Percentiles rank a stretch among this genome's conserved stretches.
Conservation (phyloP, 140 eudicot species). For the Bidens hawaiensis region DNA sequence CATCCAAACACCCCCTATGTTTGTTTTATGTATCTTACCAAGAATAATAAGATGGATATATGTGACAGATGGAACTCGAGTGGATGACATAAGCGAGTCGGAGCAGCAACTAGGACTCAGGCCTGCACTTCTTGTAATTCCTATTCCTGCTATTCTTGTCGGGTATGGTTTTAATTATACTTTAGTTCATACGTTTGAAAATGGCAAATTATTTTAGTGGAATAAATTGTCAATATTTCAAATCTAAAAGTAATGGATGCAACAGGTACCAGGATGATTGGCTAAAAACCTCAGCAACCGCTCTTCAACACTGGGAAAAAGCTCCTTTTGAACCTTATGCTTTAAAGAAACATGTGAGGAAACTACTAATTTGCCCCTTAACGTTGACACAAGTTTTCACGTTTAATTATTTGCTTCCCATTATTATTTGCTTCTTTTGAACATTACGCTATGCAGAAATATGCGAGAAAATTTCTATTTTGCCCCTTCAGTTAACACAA, state of each 20-base stretch:
- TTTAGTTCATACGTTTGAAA: not conserved
- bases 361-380: not conserved
- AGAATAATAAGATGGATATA: slow-evolving; percentile 7
- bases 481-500: not conserved
- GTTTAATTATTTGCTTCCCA: not conserved
- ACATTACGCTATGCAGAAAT: slow-evolving; percentile 91
- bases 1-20: not conserved
- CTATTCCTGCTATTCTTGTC: slow-evolving; percentile 91
- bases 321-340: slow-evolving; percentile 99
- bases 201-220: not conserved
- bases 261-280: slow-evolving; percentile 99
- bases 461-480: slow-evolving; percentile 42
- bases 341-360: slow-evolving; percentile 76
- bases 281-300: slow-evolving; percentile 85
- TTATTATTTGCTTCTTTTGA: slow-evolving; percentile 76
- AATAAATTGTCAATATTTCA: not conserved
- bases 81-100: slow-evolving; percentile 67
- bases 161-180: slow-evolving; percentile 57
- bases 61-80: slow-evolving; percentile 59
- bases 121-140: slow-evolving; percentile 77
- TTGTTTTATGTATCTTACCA: not conserved
- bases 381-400: not conserved
- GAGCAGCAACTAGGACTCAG: slow-evolving; percentile 76
- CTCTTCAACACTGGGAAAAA: slow-evolving; percentile 94
- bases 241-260: slow-evolving; percentile 16